These are phyloP conservation scores for Tympanopsis confertula DNA, from an alignment of 2,329 filamentous ascomycete genomes.

Conservation along the genomic window DNA sequence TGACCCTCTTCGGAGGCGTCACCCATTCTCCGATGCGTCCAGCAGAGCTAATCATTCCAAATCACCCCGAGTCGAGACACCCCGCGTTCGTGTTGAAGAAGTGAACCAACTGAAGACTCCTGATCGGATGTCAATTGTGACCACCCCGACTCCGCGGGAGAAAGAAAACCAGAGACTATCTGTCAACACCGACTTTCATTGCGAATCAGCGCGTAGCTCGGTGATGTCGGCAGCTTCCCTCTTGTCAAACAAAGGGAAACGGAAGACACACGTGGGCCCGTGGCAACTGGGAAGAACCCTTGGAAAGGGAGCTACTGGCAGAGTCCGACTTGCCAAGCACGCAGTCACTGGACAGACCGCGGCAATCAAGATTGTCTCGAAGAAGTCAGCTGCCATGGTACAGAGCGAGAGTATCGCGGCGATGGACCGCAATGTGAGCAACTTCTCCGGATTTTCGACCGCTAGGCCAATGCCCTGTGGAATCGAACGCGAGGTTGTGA, in stretches of 20 bases:
- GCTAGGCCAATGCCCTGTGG: background rate
- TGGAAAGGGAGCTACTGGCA: constrained; percentile 51
- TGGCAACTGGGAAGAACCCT: constrained; percentile 56
- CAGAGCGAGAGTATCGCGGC: background rate
- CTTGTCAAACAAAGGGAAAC: background rate
- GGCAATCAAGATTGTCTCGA: constrained; percentile 59
- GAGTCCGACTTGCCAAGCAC: constrained; percentile 52
- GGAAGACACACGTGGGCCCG: constrained; percentile 45
- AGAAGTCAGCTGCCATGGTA: constrained; percentile 17
- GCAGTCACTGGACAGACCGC: constrained; percentile 45
- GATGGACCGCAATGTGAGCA: background rate
- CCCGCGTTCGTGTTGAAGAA: background rate
- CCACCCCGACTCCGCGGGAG: background rate
- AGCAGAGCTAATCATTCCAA: background rate
- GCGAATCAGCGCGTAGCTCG: background rate
- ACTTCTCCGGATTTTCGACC: background rate
- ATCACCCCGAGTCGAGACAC: background rate
- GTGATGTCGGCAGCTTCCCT: background rate
- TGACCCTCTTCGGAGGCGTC: background rate
- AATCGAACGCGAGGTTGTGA: constrained; percentile 55
- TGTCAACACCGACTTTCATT: background rate
- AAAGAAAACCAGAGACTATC: background rate
- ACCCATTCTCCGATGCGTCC: background rate
- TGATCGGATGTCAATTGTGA: background rate
- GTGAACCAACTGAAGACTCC: too few relatives aligned